Percentiles rank a stretch among this genome's conserved stretches.
Evolutionary conservation across 129 eudicot species (phyloP).

Genomic region (Artemisia annua): DNA sequence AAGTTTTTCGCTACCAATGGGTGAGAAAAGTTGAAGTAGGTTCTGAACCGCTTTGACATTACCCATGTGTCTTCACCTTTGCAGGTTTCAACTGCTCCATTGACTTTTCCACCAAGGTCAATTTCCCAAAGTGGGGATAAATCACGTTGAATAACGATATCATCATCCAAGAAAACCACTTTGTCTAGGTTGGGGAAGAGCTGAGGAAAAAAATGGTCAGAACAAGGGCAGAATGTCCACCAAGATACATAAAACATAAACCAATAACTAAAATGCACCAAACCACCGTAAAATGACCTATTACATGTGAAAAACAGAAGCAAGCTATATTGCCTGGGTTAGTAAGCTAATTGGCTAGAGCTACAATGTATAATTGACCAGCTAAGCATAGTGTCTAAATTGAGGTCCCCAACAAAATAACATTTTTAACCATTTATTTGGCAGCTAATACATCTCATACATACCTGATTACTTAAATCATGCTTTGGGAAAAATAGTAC

Average conservation of each 20-base stretch:
- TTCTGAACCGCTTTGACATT: conserved; percentile 87
- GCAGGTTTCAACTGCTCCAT: conserved; percentile 98
- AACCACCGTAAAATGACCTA: not conserved
- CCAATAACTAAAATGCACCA: not conserved
- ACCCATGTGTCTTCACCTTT: conserved; percentile 96
- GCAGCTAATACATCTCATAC: not conserved
- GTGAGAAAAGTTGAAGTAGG: conserved; percentile 93
- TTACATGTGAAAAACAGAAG: too few relatives aligned
- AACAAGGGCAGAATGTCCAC: not conserved
- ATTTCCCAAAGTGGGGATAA: conserved; percentile 87
- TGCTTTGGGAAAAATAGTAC: not conserved
- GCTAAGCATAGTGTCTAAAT: not conserved
- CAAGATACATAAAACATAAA: not conserved
- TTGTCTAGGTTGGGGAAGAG: conserved; percentile 92
- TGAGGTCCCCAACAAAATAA: not conserved
- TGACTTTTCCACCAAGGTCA: conserved; percentile 90
- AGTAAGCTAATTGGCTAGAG: not conserved
- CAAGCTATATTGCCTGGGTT: not conserved
- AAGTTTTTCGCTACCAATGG: conserved; percentile 71
- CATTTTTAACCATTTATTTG: not conserved
- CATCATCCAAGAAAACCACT: conserved; percentile 96
- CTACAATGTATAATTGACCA: not conserved
- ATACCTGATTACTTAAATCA: not conserved
- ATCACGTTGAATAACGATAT: conserved; percentile 91
- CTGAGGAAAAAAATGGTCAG: conserved; percentile 39